Evolutionary conservation across 352 stramenopile genomes (phyloP).

Genomic region (Phytophthora litchii): DNA sequence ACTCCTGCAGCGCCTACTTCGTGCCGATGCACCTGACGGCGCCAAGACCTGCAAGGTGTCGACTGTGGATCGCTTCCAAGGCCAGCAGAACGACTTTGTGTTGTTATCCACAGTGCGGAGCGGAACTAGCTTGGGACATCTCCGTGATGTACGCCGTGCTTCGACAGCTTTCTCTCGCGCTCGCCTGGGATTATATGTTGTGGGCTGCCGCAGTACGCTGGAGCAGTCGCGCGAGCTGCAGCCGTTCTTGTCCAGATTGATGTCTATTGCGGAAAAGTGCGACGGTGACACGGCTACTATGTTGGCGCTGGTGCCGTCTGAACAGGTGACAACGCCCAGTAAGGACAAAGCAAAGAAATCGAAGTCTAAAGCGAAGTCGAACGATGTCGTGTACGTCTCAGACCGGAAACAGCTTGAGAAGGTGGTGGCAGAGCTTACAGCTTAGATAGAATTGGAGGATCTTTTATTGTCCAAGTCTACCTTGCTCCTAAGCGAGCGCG

Average conservation of each 20-base stretch:
- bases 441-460: constrained; percentile 12
- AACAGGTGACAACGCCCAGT: constrained; percentile 15
- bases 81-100: constrained; percentile 96
- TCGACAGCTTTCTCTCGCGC: constrained; percentile 93
- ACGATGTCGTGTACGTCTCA: constrained; percentile 33
- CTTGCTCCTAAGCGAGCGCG: constrained; percentile 62
- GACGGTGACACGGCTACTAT: constrained; percentile 35
- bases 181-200: constrained; percentile 94
- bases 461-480: neutral
- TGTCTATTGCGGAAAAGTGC: constrained; percentile 27
- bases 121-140: constrained; percentile 80
- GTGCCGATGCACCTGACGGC: constrained; percentile 22
- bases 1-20: constrained; percentile 90
- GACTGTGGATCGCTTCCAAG: constrained; percentile 96
- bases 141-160: constrained; percentile 92
- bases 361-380: constrained; percentile 21
- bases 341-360: constrained; percentile 25
- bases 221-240: constrained; percentile 74
- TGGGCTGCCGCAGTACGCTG: constrained; percentile 82
- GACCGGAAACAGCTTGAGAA: constrained; percentile 36
- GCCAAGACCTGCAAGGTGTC: constrained; percentile 57
- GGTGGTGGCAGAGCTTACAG: constrained; percentile 25
- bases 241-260: constrained; percentile 47
- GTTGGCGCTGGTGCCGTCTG: constrained; percentile 43
- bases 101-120: constrained; percentile 95